phyloP scores from a whole-genome alignment of 148 eudicot genomes.

The Heliamphora exappendiculata region DNA sequence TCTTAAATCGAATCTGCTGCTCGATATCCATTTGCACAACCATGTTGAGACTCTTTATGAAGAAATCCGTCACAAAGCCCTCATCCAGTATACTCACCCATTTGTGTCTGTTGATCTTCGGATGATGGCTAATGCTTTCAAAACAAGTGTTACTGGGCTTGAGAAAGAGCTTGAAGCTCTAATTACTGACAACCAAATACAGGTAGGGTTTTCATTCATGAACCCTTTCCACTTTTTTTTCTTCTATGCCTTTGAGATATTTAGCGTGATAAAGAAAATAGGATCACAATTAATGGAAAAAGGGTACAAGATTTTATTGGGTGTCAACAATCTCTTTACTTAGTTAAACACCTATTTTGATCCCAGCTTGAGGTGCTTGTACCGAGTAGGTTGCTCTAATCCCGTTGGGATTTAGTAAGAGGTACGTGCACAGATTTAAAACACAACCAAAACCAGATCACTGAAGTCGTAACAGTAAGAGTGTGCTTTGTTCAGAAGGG shows the following conservation, averaged over 20 bases:
- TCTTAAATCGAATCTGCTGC: slow-evolving; percentile 70
- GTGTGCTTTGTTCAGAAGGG: no score
- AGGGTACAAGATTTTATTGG: background rate
- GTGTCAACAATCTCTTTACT: background rate
- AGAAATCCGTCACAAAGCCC: slow-evolving; percentile 85
- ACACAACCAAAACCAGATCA: no score
- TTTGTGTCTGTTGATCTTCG: slow-evolving; percentile 82
- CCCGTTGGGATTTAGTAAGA: no score
- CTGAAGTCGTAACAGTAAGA: no score
- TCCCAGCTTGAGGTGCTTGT: no score
- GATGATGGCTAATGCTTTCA: slow-evolving; percentile 96
- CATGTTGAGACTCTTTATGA: slow-evolving; percentile 74
- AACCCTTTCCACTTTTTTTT: background rate
- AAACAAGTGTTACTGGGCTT: slow-evolving; percentile 51
- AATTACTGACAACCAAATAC: slow-evolving; percentile 79
- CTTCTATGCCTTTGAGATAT: background rate
- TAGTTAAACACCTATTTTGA: background rate
- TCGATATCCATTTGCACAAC: slow-evolving; percentile 88
- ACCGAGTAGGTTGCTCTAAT: no score
- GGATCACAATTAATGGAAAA: background rate
- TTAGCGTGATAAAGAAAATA: background rate
- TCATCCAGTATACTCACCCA: slow-evolving; percentile 86
- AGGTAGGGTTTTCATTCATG: slow-evolving; percentile 37
- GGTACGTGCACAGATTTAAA: no score
- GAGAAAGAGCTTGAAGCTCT: slow-evolving; percentile 89